Evolutionary conservation across 2,329 filamentous ascomycete species (phyloP).

Genomic region (Thermochaetoides dissita): DNA sequence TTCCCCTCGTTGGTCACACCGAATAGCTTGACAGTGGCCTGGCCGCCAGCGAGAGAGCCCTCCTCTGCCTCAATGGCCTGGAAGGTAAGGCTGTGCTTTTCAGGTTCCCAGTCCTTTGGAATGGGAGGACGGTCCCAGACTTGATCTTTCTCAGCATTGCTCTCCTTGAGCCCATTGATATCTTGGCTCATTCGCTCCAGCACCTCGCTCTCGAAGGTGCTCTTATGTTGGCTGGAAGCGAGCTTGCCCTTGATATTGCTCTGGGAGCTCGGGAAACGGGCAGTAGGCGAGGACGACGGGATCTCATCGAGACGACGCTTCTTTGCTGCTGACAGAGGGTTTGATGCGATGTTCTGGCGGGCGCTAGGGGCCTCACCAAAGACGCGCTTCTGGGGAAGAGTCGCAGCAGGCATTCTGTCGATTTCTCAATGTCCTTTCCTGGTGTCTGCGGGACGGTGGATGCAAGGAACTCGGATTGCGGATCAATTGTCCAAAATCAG

Average conservation of each 20-base stretch:
- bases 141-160: constrained; percentile 85
- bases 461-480: not conserved
- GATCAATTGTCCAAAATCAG: too few species aligned
- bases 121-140: constrained; percentile 58
- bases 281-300: constrained; percentile 38
- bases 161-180: constrained; percentile 70
- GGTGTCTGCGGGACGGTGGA: not conserved
- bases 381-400: constrained; percentile 58
- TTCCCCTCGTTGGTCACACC: constrained; percentile 75
- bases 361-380: constrained; percentile 53
- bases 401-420: constrained; percentile 21
- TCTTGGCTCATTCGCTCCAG: constrained; percentile 94
- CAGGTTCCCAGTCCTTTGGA: constrained; percentile 33
- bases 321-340: constrained; percentile 46
- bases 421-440: too few species aligned
- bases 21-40: constrained; percentile 74
- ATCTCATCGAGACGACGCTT: constrained; percentile 64
- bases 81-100: constrained; percentile 63
- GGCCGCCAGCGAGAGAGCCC: constrained; percentile 64
- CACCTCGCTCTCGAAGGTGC: constrained; percentile 83
- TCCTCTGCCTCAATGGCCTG: constrained; percentile 95
- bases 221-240: constrained; percentile 69
- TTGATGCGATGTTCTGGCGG: constrained; percentile 44
- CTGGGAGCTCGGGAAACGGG: constrained; percentile 49
- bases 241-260: constrained; percentile 41